Conservation (phyloP, 1,284 basidiomycete genomes). For the Albatrellus sp. region DNA sequence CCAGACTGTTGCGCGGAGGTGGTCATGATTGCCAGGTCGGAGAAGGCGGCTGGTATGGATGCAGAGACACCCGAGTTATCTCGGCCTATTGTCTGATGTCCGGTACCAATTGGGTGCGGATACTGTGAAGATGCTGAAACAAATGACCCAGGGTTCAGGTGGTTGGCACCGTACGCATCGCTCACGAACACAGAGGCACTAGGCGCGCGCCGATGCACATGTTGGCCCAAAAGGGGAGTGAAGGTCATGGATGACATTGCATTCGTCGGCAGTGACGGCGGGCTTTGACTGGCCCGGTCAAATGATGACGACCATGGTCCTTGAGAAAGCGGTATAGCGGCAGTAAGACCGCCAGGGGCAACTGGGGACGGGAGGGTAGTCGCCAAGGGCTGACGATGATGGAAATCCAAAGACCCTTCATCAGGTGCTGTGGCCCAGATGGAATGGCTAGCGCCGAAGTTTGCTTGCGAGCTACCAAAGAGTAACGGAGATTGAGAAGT, state of each 20-base stretch:
- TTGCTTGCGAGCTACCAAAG: conserved; percentile 27
- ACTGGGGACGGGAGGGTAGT: conserved; percentile 3
- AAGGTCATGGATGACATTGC: neutral
- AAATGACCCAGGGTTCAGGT: neutral
- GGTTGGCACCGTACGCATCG: neutral
- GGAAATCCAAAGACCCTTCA: conserved; percentile 16
- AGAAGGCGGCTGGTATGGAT: too few species aligned
- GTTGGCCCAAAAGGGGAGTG: conserved; percentile 1
- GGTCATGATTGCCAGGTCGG: too few species aligned
- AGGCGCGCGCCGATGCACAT: conserved; percentile 5
- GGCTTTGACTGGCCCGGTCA: conserved; percentile 3
- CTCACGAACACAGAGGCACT: conserved; percentile 2
- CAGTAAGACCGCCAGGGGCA: neutral
- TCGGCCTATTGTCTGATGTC: too few species aligned
- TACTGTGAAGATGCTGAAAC: neutral
- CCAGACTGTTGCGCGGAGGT: too few species aligned
- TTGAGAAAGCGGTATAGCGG: conserved; percentile 2
- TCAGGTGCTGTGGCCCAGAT: conserved; percentile 46
- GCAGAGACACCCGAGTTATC: too few species aligned
- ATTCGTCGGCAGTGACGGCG: neutral
- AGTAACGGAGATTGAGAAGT: conserved; percentile 26
- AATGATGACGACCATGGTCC: conserved; percentile 7
- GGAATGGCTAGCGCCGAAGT: conserved; percentile 26
- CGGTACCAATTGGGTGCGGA: neutral
- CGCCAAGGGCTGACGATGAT: conserved; percentile 8